Evolutionary conservation across 169 alveolate species (phyloP), one percentile per base, ranked within the genome.

Genomic region (Theileria sp.): DNA sequence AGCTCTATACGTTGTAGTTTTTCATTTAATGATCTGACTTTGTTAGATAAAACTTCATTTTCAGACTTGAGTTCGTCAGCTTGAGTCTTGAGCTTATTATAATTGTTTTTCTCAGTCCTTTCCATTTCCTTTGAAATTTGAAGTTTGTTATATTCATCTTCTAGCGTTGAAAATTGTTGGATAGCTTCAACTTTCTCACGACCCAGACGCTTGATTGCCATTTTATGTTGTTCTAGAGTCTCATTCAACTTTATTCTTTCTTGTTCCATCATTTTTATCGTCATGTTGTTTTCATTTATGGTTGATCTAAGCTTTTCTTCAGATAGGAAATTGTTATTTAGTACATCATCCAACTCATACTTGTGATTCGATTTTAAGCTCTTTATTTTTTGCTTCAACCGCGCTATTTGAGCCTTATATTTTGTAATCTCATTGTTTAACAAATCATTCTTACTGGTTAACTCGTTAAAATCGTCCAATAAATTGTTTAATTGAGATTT

Each of bases 301-400:
- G 72, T 21, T 28, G 38, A 7, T 34, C 72, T 64, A 19, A 64
- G 72, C 72, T 64, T 64, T 3, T 64, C 51, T 38, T 64, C 72
- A 64, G 34, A 28, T 3, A 32, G 26, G 19, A n/a, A 64, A 21
- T 30, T 30, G 21, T 13, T 51, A 23, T 44, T 69, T 60, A 44
- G 3, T 17, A 69, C 66, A 17, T 51, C 65, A 1, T 69, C 77
- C 77, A 69, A 69, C 44, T 69, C 77, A 36, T 69, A 69, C 77
- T 69, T 51, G 21, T 69, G 77, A 0, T 17, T 30, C 5, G 67
- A 21, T 60, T 69, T 69, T 3, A 69, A 25, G 38, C 34, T 69
- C 7, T 69, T 69, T 19, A 69, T 69, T 62, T 69, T 6, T 13
- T 69, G 65, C 61, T 34, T 69, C 32, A 69, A 26, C 17, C 7